Conservation (phyloP, 2,329 filamentous ascomycete genomes). For the Penicillium sclerotiorum region DNA sequence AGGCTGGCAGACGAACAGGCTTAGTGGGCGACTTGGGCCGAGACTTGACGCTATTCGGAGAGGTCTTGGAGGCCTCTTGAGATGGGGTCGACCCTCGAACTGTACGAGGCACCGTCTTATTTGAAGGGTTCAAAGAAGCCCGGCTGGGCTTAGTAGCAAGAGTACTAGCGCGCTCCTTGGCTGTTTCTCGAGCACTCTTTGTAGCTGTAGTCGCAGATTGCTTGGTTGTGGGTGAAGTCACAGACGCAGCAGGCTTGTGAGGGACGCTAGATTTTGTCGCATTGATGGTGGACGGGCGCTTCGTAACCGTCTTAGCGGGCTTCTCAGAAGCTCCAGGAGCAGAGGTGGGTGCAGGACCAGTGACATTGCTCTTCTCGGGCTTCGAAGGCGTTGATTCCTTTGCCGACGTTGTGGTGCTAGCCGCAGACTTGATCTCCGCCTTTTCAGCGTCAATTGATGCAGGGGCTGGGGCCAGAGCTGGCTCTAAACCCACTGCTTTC, state of each 20-base stretch:
- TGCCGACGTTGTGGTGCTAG: constrained; percentile 4
- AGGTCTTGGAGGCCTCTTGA: constrained; percentile 30
- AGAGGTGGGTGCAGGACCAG: background rate
- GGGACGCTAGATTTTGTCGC: constrained; percentile 28
- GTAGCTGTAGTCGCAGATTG: constrained; percentile 19
- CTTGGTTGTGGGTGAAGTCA: constrained; percentile 22
- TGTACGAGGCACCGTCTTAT: constrained; percentile 30
- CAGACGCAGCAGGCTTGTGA: constrained; percentile 18
- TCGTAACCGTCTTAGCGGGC: constrained; percentile 29
- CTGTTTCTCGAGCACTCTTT: constrained; percentile 30
- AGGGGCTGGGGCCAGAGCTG: background rate
- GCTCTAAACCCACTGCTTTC: constrained; percentile 10
- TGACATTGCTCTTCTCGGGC: constrained; percentile 18
- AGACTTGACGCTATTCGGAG: constrained; percentile 28
- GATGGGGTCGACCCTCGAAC: constrained; percentile 33
- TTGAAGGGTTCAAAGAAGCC: constrained; percentile 31
- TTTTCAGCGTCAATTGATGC: no score
- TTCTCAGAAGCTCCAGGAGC: constrained; percentile 14
- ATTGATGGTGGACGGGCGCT: constrained; percentile 36
- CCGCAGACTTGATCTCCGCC: constrained; percentile 10
- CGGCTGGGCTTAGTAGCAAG: constrained; percentile 36
- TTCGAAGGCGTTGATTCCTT: constrained; percentile 21
- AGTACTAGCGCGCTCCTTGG: constrained; percentile 33
- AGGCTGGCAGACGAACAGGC: constrained; percentile 43
- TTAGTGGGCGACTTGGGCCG: constrained; percentile 45